Evolutionary conservation across 2,329 filamentous ascomycete genomes (phyloP), one percentile per base, ranked within the genome.

Genomic region (Talaromyces pinophilus): DNA sequence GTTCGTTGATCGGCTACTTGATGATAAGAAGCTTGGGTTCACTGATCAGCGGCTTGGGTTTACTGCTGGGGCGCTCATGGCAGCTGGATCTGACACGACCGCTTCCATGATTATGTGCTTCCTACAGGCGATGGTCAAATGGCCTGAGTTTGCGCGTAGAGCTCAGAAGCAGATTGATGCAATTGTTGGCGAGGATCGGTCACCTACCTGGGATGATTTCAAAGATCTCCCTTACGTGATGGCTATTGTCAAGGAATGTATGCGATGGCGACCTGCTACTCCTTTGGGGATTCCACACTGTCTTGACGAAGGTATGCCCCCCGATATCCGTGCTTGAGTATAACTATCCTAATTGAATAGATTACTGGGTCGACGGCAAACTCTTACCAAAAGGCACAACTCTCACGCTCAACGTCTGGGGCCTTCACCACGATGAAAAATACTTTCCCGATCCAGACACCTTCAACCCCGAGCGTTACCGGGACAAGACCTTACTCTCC

Each of bases 251-350:
- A 86, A 87, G 68, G 86, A 88, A 68, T 80, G 83, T 1, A 74
- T 87, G n/a, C 79, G 86, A 2, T 87, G 85, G 84, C 78, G 85
- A 3, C 84, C 85, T 0, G 82, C 86, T 0, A 80, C 81, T 11
- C 82, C 84, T 52, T 80, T 85, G n/a, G 81, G 80, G n/a, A 81
- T 84, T 67, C 84, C 84, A 1, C 85, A 86, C 68, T 76, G 76
- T 0, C 74, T 79, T 3, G 66, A 67, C 11, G 69, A 74, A 71
- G 72, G 73, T 69, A 19, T 25, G 28, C 7, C 52, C 33, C 25
- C 44, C 3, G 2, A 22, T 46, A 10, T 42, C 30, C 28, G 1
- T 19, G 2, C 15, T 46, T n/a, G 19, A 55, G 5, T 40, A 11
- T 33, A 25, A 1, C 79, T 11, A 72, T 35, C 6, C n/a, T 8